Percentiles rank a stretch among this genome's conserved stretches.
Evolutionary conservation across 768 basidiomycete genomes (phyloP).

Genomic region (Mycena sanguinolenta): DNA sequence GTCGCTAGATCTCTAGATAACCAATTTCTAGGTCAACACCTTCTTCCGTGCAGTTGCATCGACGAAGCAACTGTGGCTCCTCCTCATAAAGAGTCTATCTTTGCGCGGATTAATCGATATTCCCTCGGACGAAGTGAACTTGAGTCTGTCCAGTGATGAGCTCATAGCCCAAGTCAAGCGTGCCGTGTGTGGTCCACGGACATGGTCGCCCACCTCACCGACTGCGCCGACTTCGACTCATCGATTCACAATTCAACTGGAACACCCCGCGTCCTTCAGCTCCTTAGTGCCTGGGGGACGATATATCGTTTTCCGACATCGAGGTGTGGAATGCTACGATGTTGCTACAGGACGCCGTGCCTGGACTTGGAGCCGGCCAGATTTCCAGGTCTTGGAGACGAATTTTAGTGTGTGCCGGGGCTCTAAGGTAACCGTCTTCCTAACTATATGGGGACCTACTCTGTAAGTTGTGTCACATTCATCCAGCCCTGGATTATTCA

Average conservation of each 20-base stretch:
- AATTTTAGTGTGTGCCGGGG: neutral
- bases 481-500: neutral
- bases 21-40: neutral
- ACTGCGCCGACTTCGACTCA: neutral
- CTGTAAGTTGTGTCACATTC: neutral
- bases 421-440: neutral
- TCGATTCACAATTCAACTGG: too few species aligned
- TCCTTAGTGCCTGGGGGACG: neutral
- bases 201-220: neutral
- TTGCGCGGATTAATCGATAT: neutral
- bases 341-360: neutral
- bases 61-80: neutral
- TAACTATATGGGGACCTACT: too few species aligned
- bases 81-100: neutral
- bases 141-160: neutral
- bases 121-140: neutral
- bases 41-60: neutral
- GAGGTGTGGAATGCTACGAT: neutral
- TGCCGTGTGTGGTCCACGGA: neutral
- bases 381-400: neutral
- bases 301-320: neutral
- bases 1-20: neutral
- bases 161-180: neutral
- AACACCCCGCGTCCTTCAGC: too few species aligned
- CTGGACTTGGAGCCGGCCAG: neutral